Evolutionary conservation across 768 basidiomycete species (phyloP), one percentile per base, ranked within the genome.

Genomic region (Tubosaeta sp.): DNA sequence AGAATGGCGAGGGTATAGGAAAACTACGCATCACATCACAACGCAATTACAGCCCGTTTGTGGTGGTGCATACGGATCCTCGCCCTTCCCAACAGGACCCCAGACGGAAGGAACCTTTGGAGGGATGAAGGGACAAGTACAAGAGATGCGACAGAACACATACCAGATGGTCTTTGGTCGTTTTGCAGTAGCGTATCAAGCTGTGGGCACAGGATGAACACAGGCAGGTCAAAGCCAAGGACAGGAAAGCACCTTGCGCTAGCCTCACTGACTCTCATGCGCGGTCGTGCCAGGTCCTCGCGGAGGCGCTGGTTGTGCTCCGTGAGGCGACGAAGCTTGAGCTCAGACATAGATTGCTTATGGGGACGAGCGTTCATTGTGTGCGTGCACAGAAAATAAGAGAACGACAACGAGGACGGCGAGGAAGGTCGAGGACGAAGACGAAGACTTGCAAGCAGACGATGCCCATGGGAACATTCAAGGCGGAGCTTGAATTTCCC

Each of bases 271-370:
- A 97, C 89, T 59, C 87, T 76, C 62, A 94, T 83, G 64, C 94
- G 77, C n/a, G 92, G 91, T 58, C 94, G 74, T 39, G 86, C 83
- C 54, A 97, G 73, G 69, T 97, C 94, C 65, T 96, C 94, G 62
- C 86, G 76, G 65, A 96, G 70, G 57, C 94, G 80, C 68, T 90
- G 86, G 65, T 95, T 97, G 73, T 96, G 93, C 73, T 97, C 94
- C 45, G 86, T 89, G 65, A 97, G 75, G 35, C 94, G 79, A 32
- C 94, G 83, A 56, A 96, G 84, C 81, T 95, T 96, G 66, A 96
- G 87, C 80, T 96, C 94, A 44, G 90, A 90, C 92, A 97, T 95
- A 62, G 91, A 90, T 80, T 94, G 93, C 80, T 88, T 88, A 69
- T 86, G 86, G 22, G 85, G 84, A 61, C 87, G 82, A 50, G 81